Percentiles rank a stretch among this genome's conserved stretches.
phyloP scores from a whole-genome alignment of 73 alveolate genomes.

The Durusdinium trenchii region DNA sequence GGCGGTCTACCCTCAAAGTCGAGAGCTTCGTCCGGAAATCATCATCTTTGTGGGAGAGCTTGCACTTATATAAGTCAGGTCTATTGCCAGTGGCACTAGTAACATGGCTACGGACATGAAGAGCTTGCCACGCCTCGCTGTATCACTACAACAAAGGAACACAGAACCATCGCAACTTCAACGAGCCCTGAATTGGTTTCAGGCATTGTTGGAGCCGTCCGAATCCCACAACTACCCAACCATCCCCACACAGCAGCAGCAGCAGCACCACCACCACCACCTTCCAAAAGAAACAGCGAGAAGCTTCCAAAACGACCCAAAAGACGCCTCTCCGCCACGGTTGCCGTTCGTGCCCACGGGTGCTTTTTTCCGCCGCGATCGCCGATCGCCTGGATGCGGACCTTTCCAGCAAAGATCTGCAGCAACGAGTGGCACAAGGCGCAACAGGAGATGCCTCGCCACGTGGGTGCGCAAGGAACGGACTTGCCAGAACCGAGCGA shows the following conservation, averaged over 20 bases:
- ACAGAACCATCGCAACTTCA: too few relatives aligned
- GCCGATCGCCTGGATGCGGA: conserved; percentile 58
- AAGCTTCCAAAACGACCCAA: background rate
- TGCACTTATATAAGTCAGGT: too few relatives aligned
- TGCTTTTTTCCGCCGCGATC: background rate
- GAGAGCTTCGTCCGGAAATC: too few relatives aligned
- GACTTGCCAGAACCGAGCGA: too few relatives aligned
- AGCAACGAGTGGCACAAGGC: conserved; percentile 77
- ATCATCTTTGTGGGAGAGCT: too few relatives aligned
- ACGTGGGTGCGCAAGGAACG: too few relatives aligned
- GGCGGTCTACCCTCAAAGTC: too few relatives aligned
- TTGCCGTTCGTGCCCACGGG: background rate
- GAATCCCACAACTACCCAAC: background rate
- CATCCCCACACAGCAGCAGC: background rate
- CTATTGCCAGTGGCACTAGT: too few relatives aligned
- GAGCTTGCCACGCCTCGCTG: too few relatives aligned
- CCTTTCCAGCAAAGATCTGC: conserved; percentile 73
- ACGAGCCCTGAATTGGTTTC: background rate
- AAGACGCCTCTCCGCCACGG: background rate
- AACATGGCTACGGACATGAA: too few relatives aligned
- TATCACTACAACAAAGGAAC: too few relatives aligned
- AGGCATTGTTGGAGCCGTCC: background rate
- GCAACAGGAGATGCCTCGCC: conserved; percentile 75
- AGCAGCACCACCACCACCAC: background rate
- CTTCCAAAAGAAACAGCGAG: background rate